Evolutionary conservation across 345 rosid species (phyloP), one percentile per base, ranked within the genome.

Genomic region (rapeseed (Brassica napus)): DNA sequence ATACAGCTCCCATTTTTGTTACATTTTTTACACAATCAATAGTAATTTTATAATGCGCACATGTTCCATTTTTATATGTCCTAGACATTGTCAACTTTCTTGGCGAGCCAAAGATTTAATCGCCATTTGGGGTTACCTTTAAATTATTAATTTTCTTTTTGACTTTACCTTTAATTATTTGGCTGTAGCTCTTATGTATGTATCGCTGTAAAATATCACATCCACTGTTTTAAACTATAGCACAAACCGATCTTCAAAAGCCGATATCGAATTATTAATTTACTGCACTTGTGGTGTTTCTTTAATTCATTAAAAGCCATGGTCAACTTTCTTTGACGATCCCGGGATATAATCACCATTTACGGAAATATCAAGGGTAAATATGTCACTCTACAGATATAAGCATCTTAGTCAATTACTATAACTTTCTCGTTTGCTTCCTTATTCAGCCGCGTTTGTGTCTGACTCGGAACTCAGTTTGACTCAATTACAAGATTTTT

Each of bases 391-490:
- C 0, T 7, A 1, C 0, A 39, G 4, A 4, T 24, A 26, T 0
- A 24, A 77, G 49, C 34, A 26, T 65, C 14, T 26, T 1, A 8
- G 62, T 57, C 37, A 31, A 58, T 34, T 14, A 31, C 55, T 79
- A 58, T 34, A 21, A 31, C 55, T 79, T 79, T 68, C 82, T 60
- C 70, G 69, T 59, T 59, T 47, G 44, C 24, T 73, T 79, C 76
- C 72, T 55, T 49, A 14, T 34, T 49, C 5, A 34, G 31, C 60
- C 82, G 82, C 78, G 78, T 73, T 73, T 42, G 59, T 73, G 59
- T 79, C 82, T 74, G 78, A 79, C 78, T 79, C 75, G 78, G 74
- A 79, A 68, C 78, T 73, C 78, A 61, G 70, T 47, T 79, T 73
- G 78, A 79, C 82, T 68, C 23, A 15, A 2, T 34, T 44, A 23